Base-by-base conservation (phyloP, 2,329 filamentous ascomycete genomes). In the Microthyrium microscopicum region DNA sequence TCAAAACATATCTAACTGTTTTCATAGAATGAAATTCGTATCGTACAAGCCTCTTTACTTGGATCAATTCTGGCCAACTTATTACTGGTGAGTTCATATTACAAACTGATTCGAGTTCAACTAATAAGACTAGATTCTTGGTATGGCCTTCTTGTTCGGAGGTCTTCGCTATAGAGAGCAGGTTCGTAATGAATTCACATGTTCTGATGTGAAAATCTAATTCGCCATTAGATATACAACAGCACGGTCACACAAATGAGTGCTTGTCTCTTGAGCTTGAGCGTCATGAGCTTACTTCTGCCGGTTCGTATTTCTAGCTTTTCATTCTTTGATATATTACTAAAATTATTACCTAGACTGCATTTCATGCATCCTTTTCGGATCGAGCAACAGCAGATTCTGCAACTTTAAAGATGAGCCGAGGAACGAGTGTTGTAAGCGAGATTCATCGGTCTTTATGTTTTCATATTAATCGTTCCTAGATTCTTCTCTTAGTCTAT, bases 241-340 rank as follows among this genome's bases (percentile, higher is more conserved):
- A 89, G 75, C 56, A 93, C 82, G 16, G 82, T 93, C 38, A 93
- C 84, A 1, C 84, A 94, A 53, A 93, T 93, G 82, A 93, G 83
- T 51, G 85, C 85, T 33, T 92, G 83, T 58, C 64, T 94, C 45
- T 69, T 94, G 44, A 91, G 82, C 61, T 56, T 93, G 54, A 85
- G 80, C 49, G 85, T 92, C 39, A 85, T 82, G 56, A 93, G 84
- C 60, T 63, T 93, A 16, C 68, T 93, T 18, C 58, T 94, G 9
- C 84, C 85, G 1, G 77, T 79, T 56, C 56, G 11, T 22, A n/a
- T 13, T 12, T 16, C 13, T 13, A 3, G 1, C 19, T 28, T n/a
- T n/a, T n/a, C 3, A 11, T 19, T 21, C 16, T 3, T 9, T 6
- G 20, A 12, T 24, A 31, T 8, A 31, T 19, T 9, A 8, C 18